Base-by-base conservation (phyloP, 2,329 filamentous ascomycete species). In the Colletotrichum kahawae region DNA sequence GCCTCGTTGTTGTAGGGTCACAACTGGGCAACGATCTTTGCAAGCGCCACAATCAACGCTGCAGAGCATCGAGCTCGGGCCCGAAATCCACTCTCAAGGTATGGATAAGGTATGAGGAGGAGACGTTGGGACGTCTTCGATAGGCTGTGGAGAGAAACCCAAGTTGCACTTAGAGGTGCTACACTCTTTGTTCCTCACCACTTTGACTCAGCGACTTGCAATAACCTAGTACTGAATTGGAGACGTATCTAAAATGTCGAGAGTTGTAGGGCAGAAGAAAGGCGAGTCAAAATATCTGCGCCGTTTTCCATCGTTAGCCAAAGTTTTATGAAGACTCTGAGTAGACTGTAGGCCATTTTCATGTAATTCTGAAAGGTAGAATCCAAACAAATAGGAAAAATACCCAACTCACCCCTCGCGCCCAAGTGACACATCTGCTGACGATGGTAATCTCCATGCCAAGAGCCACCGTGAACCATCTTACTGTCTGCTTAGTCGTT, bases 211-310 rank as follows among this genome's bases (percentile, higher is more conserved):
- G 38, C 3, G 9, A n/a, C 38, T 43, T 5, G 18, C 9, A 6
- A n/a, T 8, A n/a, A n/a, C 8, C 29, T 7, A 31, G 7, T 31
- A 10, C 18, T 43, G 10, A n/a, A 43, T 5, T 43, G 18, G 18
- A 1, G 18, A 43, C 16, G 18, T 5, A 12, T 12, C 18, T 5
- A 12, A 4, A 4, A n/a, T n/a, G 3, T n/a, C n/a, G 38, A n/a
- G 18, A 43, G 18, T 43, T 43, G 18, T 0, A n/a, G 18, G 5
- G 10, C 1, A n/a, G 9, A 43, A 2, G 3, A 4, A 12, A 43
- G 1, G 0, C 18, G 10, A 43, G 3, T 9, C 8, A n/a, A 0
- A 10, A 1, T 0, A 3, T 10, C 18, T 24, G 2, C 24, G 24
- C 16, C 2, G 18, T n/a, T n/a, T 1, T 0, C n/a, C 9, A 1